These are phyloP conservation scores for Phytophthora kernoviae DNA, from an alignment of 352 stramenopile genomes.

Conservation along the genomic window DNA sequence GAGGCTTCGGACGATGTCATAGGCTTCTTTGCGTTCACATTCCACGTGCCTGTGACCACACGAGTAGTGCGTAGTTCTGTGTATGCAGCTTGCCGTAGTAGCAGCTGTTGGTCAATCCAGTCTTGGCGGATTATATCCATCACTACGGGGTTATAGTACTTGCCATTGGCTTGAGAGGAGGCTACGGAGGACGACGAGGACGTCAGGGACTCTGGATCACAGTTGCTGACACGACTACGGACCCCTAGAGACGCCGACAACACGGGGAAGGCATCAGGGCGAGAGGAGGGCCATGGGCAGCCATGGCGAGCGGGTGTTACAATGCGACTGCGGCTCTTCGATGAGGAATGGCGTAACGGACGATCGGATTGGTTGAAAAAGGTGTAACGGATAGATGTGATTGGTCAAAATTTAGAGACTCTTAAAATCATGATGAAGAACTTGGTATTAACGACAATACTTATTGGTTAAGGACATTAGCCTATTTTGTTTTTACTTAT, in stretches of 20 bases:
- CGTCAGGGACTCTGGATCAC: slow-evolving; percentile 15
- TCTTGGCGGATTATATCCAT: slow-evolving; percentile 88
- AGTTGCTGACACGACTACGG: slow-evolving; percentile 4
- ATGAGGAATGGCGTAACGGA: no score
- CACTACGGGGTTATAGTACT: slow-evolving; percentile 84
- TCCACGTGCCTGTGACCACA: slow-evolving; percentile 95
- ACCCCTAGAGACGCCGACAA: slow-evolving; percentile 16
- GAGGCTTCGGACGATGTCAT: slow-evolving; percentile 55
- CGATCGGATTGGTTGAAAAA: no score
- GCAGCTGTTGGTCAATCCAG: slow-evolving; percentile 86
- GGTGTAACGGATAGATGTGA: no score
- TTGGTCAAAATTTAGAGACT: no score
- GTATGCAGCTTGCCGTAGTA: slow-evolving; percentile 62
- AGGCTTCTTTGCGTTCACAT: slow-evolving; percentile 99
- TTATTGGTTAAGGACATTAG: no score
- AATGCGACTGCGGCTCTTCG: not conserved
- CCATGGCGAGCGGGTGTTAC: slow-evolving; percentile 16
- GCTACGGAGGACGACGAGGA: slow-evolving; percentile 7
- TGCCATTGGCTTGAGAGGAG: slow-evolving; percentile 35
- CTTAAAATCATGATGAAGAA: no score
- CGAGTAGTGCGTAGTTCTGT: slow-evolving; percentile 63
- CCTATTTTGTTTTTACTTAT: not conserved
- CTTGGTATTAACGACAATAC: no score
- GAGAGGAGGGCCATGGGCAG: slow-evolving; percentile 6
- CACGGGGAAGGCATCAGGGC: slow-evolving; percentile 6